Conservation (phyloP, 495 filamentous ascomycete species). For the Xylaria cubensis region DNA sequence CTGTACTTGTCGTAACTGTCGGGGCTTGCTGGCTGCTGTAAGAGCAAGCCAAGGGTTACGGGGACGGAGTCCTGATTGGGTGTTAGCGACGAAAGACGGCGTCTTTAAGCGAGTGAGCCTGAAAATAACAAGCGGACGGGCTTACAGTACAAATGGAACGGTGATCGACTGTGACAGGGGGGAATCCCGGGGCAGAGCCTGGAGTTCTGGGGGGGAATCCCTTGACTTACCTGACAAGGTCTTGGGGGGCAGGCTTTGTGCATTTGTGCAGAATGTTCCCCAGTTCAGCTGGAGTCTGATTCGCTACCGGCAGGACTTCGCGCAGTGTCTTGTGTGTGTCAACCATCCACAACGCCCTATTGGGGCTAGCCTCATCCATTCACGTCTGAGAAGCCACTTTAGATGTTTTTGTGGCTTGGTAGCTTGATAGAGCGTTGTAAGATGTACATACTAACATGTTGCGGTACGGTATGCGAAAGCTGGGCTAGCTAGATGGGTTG, state of each 20-base stretch:
- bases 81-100: neutral
- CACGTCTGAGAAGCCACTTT: conserved; percentile 4
- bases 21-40: neutral
- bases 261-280: conserved; percentile 16
- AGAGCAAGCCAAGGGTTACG: neutral
- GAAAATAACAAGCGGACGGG: neutral
- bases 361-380: conserved; percentile 17
- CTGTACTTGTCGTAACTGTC: neutral
- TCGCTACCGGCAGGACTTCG: conserved; percentile 19
- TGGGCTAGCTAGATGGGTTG: neutral
- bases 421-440: neutral
- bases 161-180: neutral
- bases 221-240: conserved; percentile 6
- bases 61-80: conserved; percentile 1
- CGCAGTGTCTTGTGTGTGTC: conserved; percentile 26
- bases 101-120: conserved; percentile 19
- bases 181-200: conserved; percentile 5
- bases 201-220: conserved; percentile 10
- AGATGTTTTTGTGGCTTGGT: neutral
- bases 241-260: conserved; percentile 11
- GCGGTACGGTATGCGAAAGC: neutral
- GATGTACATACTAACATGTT: neutral
- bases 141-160: neutral
- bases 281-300: conserved; percentile 7
- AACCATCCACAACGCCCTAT: conserved; percentile 16